phyloP scores from a whole-genome alignment of 441 rosid genomes.

The Macaranga tanarius region DNA sequence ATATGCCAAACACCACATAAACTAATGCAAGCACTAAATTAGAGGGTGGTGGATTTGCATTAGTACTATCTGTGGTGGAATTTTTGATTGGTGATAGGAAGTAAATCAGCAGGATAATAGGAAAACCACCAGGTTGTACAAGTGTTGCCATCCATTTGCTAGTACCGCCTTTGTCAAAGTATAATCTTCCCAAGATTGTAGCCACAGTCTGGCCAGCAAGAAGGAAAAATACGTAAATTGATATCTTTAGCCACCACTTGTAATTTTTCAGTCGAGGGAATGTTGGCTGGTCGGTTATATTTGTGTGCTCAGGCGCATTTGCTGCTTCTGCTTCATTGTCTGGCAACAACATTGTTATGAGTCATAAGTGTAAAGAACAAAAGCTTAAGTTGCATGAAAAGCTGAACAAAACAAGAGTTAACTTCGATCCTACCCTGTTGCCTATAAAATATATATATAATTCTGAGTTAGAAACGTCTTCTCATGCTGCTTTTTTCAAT shows the following conservation, averaged over 20 bases:
- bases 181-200: constrained; percentile 47
- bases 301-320: constrained; percentile 8
- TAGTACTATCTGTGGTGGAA: not conserved
- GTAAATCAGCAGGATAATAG: constrained; percentile 34
- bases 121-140: constrained; percentile 56
- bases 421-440: no score
- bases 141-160: constrained; percentile 64
- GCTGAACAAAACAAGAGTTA: no score
- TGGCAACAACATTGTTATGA: not conserved
- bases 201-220: constrained; percentile 49
- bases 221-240: constrained; percentile 27
- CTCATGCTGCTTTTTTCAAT: no score
- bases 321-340: constrained; percentile 24
- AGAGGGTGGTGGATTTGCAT: not conserved
- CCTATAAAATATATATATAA: no score
- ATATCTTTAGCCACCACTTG: constrained; percentile 41
- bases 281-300: constrained; percentile 8
- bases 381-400: no score
- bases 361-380: not conserved
- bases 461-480: no score
- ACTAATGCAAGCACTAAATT: constrained; percentile 19
- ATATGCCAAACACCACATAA: constrained; percentile 38
- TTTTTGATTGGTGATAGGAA: not conserved
- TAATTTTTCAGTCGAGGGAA: constrained; percentile 2
- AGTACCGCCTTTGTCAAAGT: constrained; percentile 54